These are phyloP conservation scores for Trichosanthes truncata DNA, from an alignment of 306 rosid genomes.

Conservation along the genomic window DNA sequence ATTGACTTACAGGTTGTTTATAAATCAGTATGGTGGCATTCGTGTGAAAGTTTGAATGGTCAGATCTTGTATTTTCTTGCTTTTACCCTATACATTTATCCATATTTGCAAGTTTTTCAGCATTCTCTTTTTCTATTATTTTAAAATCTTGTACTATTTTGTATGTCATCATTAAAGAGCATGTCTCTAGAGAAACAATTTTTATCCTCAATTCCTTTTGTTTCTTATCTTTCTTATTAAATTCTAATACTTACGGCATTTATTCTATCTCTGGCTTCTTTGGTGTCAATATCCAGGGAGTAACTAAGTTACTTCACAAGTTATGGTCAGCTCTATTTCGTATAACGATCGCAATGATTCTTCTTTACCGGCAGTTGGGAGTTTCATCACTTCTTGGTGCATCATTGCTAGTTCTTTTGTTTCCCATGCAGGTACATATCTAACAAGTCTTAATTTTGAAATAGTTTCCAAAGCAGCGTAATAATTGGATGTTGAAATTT, in stretches of 20 bases:
- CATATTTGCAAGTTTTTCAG: too few relatives aligned
- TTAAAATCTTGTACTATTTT: too few relatives aligned
- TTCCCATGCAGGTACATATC: slow-evolving; percentile 29
- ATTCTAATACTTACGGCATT: background rate
- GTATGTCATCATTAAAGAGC: background rate
- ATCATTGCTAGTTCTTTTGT: slow-evolving; percentile 28
- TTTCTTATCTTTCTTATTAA: background rate
- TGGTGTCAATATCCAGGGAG: slow-evolving; percentile 17
- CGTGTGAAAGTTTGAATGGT: too few relatives aligned
- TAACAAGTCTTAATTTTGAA: background rate
- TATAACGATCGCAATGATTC: slow-evolving; percentile 24
- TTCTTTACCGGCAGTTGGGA: slow-evolving; percentile 31
- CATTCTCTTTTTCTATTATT: too few relatives aligned
- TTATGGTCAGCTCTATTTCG: slow-evolving; percentile 41
- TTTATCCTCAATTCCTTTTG: background rate
- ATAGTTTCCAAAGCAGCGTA: too few relatives aligned
- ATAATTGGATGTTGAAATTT: too few relatives aligned
- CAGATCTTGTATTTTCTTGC: too few relatives aligned
- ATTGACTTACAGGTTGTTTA: too few relatives aligned
- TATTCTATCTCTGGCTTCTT: background rate
- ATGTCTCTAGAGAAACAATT: background rate
- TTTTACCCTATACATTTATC: too few relatives aligned
- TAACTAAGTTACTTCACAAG: slow-evolving; percentile 31
- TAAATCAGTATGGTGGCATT: too few relatives aligned
- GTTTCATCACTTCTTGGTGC: slow-evolving; percentile 40